phyloP scores from a whole-genome alignment of 441 rosid species.

The Croton laevigatus region DNA sequence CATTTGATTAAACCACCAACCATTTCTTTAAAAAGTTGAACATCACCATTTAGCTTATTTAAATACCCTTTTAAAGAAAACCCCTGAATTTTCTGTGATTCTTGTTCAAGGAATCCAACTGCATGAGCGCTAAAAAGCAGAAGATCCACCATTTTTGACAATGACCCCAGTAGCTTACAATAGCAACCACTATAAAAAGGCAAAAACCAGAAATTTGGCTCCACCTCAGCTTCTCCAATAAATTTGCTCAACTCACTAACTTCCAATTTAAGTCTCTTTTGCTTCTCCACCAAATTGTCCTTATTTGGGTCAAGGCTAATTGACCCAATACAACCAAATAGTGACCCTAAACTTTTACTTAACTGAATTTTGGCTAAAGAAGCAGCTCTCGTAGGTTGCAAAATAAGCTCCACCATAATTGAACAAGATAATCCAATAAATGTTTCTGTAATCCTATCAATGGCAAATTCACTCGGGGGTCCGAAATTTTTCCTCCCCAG shows the following conservation, averaged over 20 bases:
- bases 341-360: constrained; percentile 37
- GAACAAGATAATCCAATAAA: constrained; percentile 76
- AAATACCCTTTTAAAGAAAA: constrained; percentile 30
- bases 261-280: constrained; percentile 42
- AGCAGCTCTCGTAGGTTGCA: constrained; percentile 67
- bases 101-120: constrained; percentile 41
- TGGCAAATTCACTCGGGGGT: constrained; percentile 70
- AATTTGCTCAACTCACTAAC: constrained; percentile 46
- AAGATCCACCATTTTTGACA: constrained; percentile 59
- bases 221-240: constrained; percentile 70
- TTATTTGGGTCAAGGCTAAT: constrained; percentile 32
- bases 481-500: constrained; percentile 76
- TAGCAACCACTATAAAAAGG: constrained; percentile 62
- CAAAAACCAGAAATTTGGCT: constrained; percentile 79
- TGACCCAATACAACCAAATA: constrained; percentile 41
- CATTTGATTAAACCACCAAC: constrained; percentile 43
- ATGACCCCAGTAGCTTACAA: constrained; percentile 47
- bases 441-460: constrained; percentile 76
- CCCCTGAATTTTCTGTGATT: constrained; percentile 29
- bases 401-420: constrained; percentile 50
- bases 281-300: constrained; percentile 37
- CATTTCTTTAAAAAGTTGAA: constrained; percentile 42
- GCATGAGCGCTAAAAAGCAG: constrained; percentile 50
- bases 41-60: constrained; percentile 41
- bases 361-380: constrained; percentile 60